Percentiles rank a stretch among this genome's conserved stretches.
These are phyloP conservation scores for Penicillium sumatraense DNA, from an alignment of 2,329 filamentous ascomycete species.

Conservation along the genomic window DNA sequence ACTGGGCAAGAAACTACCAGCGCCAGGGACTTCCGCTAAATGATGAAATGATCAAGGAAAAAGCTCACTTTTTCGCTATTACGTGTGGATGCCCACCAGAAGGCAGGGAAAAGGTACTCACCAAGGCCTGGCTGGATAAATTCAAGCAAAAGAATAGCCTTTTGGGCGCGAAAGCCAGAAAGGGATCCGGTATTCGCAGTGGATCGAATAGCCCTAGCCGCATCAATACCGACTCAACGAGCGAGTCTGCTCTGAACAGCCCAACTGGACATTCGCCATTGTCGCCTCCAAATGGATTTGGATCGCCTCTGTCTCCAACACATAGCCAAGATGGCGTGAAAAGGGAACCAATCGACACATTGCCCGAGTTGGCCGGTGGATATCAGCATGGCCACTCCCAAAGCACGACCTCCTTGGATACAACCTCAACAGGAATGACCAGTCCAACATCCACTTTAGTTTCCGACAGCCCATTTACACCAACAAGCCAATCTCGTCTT, in stretches of 20 bases:
- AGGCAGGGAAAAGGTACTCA: slow-evolving; percentile 71
- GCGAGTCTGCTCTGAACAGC: slow-evolving; percentile 63
- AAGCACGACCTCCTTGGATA: slow-evolving; percentile 69
- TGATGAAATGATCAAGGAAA: slow-evolving; percentile 82
- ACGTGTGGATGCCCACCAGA: slow-evolving; percentile 73
- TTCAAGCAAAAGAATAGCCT: slow-evolving; percentile 89
- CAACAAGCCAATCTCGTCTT: slow-evolving; percentile 56
- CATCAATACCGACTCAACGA: slow-evolving; percentile 59
- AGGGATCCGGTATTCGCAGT: slow-evolving; percentile 64
- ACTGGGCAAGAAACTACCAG: slow-evolving; percentile 83
- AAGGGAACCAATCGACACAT: slow-evolving; percentile 60
- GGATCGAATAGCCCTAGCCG: slow-evolving; percentile 69
- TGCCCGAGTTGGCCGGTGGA: slow-evolving; percentile 63
- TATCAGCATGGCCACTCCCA: slow-evolving; percentile 71
- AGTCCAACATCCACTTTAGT: slow-evolving; percentile 80
- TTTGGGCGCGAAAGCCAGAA: slow-evolving; percentile 58
- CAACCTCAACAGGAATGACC: slow-evolving; percentile 70
- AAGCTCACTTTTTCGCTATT: slow-evolving; percentile 79
- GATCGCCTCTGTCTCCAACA: slow-evolving; percentile 70
- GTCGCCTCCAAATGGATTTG: slow-evolving; percentile 66
- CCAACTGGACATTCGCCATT: slow-evolving; percentile 72
- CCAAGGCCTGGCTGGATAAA: slow-evolving; percentile 83
- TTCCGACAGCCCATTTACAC: slow-evolving; percentile 73
- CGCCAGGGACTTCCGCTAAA: slow-evolving; percentile 74
- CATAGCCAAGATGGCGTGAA: slow-evolving; percentile 73